Conservation (phyloP, 2,329 filamentous ascomycete genomes). For the Lasiodiplodia sp. region DNA sequence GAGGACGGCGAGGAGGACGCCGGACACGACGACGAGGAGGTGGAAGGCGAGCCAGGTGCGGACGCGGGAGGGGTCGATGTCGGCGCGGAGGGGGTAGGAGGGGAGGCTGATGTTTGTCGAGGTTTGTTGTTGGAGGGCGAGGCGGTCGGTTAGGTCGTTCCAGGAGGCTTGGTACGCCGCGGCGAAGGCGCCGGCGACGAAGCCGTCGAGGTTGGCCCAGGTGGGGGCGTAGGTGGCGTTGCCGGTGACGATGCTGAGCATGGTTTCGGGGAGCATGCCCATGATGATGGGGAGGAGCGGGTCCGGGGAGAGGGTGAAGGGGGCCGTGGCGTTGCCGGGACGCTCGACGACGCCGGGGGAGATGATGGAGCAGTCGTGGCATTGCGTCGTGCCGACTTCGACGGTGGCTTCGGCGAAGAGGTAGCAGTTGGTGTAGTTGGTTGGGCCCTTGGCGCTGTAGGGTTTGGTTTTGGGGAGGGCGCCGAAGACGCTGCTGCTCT, state of each 20-base stretch:
- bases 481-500: constrained; percentile 13
- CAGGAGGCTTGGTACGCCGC: constrained; percentile 20
- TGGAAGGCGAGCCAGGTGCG: constrained; percentile 15
- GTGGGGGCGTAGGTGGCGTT: constrained; percentile 26
- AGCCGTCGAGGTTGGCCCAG: constrained; percentile 4
- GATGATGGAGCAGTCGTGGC: constrained; percentile 19
- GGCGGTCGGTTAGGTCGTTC: constrained; percentile 26
- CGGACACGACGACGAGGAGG: constrained; percentile 9
- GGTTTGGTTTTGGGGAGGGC: constrained; percentile 8
- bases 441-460: not conserved
- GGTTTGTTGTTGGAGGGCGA: not conserved
- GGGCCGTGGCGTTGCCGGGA: not conserved
- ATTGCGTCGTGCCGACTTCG: constrained; percentile 4
- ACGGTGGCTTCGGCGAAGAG: constrained; percentile 18
- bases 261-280: constrained; percentile 24
- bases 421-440: constrained; percentile 19
- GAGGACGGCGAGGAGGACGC: not conserved
- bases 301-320: not conserved
- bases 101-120: constrained; percentile 13
- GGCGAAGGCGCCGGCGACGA: constrained; percentile 12
- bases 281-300: not conserved
- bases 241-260: constrained; percentile 22
- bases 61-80: not conserved
- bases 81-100: not conserved
- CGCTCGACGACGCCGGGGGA: constrained; percentile 16